Evolutionary conservation across 1,284 basidiomycete genomes (phyloP), one percentile per base, ranked within the genome.

Genomic region (Phellopilus nigrolimitatus): DNA sequence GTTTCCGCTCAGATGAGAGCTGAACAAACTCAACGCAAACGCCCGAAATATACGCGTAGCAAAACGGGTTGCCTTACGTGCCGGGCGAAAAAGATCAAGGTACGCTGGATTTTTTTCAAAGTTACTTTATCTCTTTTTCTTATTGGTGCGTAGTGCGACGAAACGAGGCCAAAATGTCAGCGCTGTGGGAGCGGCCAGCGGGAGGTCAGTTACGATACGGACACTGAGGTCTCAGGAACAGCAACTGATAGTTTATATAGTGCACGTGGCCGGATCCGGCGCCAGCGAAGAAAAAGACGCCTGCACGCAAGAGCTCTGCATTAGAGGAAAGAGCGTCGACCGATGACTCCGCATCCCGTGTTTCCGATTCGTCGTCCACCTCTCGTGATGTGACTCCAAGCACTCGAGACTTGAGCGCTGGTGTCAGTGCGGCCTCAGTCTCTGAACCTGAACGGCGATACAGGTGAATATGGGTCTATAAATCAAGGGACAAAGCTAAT

Each of bases 71-170:
- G 88, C 62, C 67, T 91, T 62, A 91, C 88, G 25, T 91, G 88
- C 72, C 78, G 88, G 61, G 78, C 80, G 57, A 91, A 91, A 73
- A 91, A 91, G 76, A 87, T 91, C 61, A 91, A 91, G 78, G 88
- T 88, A 56, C 49, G 75, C 55, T 24, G 28, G 15, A 4, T 31
- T 64, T 43, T 42, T n/a, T 40, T 34, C 39, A 31, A 30, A 51
- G 36, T 45, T n/a, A 49, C 34, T 24, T 6, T 54, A 36, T 41
- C 48, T 49, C 49, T 53, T 56, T 31, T 48, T 41, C 24, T 45
- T 8, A 46, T 30, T 28, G 28, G 47, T 36, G 42, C 30, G 25
- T 57, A 91, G 88, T 91, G 88, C 66, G 88, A 91, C 63, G 88
- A 91, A 68, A 76, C 78, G 8, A 89, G 90, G 62, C 88, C 88